These are phyloP conservation scores for Tricholoma flavovirens DNA, from an alignment of 768 basidiomycete genomes.

Conservation along the genomic window DNA sequence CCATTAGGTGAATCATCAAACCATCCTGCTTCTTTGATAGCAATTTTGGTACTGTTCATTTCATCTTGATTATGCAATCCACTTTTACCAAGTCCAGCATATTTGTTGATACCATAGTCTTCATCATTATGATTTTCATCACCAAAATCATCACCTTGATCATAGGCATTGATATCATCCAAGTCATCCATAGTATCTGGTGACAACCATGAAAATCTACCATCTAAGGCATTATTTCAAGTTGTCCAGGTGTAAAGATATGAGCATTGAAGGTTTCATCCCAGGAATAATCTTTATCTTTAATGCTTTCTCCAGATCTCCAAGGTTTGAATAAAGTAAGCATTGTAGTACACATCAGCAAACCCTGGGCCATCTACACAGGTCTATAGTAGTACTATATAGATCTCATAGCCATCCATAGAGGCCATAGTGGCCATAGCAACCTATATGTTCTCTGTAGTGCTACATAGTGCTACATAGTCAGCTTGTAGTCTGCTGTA, in stretches of 20 bases:
- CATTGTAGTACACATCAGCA: too few species aligned
- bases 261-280: constrained; percentile 18
- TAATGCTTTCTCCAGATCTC: too few species aligned
- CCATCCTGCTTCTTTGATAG: not conserved
- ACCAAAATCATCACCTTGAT: not conserved
- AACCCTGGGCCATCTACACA: too few species aligned
- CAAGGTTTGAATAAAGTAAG: too few species aligned
- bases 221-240: constrained; percentile 10
- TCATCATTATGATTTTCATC: not conserved
- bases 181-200: not conserved
- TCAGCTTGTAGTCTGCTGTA: too few species aligned
- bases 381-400: too few species aligned
- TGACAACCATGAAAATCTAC: not conserved
- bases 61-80: not conserved
- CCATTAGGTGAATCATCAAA: not conserved
- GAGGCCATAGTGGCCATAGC: too few species aligned
- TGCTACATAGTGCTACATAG: too few species aligned
- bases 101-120: not conserved
- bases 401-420: too few species aligned
- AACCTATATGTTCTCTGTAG: too few species aligned
- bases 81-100: not conserved
- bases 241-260: constrained; percentile 12
- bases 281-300: constrained; percentile 20
- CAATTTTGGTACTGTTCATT: not conserved
- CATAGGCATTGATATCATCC: not conserved